Conservation (phyloP, 1,284 basidiomycete genomes). For the Heimioporus retisporus region DNA sequence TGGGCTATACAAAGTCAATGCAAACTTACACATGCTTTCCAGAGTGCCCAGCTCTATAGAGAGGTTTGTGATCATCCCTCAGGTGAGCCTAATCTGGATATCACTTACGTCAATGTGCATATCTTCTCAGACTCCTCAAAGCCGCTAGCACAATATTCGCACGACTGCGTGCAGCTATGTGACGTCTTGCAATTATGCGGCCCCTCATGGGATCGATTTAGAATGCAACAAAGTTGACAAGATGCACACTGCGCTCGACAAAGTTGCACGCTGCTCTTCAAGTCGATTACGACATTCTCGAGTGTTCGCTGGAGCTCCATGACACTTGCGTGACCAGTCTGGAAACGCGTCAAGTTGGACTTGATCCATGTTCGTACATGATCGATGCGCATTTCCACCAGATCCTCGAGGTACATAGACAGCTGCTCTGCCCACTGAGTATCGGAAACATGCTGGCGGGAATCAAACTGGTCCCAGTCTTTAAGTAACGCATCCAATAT, state of each 20-base stretch:
- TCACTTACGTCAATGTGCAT: constrained; percentile 57
- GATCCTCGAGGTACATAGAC: constrained; percentile 47
- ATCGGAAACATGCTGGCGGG: constrained; percentile 51
- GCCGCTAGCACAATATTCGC: constrained; percentile 47
- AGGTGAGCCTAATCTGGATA: neutral
- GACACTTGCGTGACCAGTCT: constrained; percentile 55
- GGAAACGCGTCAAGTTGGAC: constrained; percentile 60
- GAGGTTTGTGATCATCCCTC: neutral
- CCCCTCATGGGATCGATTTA: constrained; percentile 54
- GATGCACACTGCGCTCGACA: constrained; percentile 56
- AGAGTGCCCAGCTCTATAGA: constrained; percentile 61
- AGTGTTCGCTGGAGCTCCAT: constrained; percentile 55
- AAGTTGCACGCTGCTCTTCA: constrained; percentile 58
- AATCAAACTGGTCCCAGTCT: constrained; percentile 45
- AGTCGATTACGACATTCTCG: constrained; percentile 52
- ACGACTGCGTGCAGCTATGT: constrained; percentile 56
- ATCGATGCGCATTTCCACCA: constrained; percentile 53
- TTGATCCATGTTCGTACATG: constrained; percentile 62
- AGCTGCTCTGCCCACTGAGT: constrained; percentile 54
- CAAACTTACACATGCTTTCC: constrained; percentile 60
- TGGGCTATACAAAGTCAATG: neutral
- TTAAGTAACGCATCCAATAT: constrained; percentile 38
- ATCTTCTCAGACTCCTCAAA: constrained; percentile 18
- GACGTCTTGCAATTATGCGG: constrained; percentile 59
- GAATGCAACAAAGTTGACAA: constrained; percentile 61